Percentiles rank a stretch among this genome's conserved stretches.
phyloP scores from a whole-genome alignment of 106 monocot genomes.

The Triglochin maritima region DNA sequence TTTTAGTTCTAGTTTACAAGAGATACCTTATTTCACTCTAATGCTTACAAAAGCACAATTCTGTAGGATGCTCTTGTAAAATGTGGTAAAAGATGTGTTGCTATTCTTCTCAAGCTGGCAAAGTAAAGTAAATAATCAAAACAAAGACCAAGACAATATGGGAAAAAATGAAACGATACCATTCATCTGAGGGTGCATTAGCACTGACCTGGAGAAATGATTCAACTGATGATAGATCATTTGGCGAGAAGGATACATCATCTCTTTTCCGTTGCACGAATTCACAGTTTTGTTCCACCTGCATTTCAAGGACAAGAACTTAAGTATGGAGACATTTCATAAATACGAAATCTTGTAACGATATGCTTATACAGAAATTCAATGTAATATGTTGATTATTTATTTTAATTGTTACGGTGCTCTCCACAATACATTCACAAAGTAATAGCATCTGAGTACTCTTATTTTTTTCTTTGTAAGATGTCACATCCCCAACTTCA shows the following conservation, averaged over 20 bases:
- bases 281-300: constrained; percentile 56
- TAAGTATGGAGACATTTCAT: not conserved
- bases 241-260: constrained; percentile 66
- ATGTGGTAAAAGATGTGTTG: constrained; percentile 26
- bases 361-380: not conserved
- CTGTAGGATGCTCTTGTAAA: constrained; percentile 9
- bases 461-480: no score
- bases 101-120: constrained; percentile 42
- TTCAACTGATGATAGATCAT: constrained; percentile 52
- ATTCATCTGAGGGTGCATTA: not conserved
- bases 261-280: constrained; percentile 68
- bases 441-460: not conserved
- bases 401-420: not conserved
- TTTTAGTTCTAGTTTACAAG: no score
- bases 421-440: not conserved
- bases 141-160: not conserved
- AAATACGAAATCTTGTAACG: not conserved
- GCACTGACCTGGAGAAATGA: constrained; percentile 52
- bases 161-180: not conserved
- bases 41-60: no score
- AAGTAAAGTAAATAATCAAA: not conserved
- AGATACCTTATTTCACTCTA: no score
- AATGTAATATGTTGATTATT: not conserved
- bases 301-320: not conserved
- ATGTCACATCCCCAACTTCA: no score